Evolutionary conservation across 2,329 filamentous ascomycete species (phyloP).

Genomic region (Pseudocercospora ulei): DNA sequence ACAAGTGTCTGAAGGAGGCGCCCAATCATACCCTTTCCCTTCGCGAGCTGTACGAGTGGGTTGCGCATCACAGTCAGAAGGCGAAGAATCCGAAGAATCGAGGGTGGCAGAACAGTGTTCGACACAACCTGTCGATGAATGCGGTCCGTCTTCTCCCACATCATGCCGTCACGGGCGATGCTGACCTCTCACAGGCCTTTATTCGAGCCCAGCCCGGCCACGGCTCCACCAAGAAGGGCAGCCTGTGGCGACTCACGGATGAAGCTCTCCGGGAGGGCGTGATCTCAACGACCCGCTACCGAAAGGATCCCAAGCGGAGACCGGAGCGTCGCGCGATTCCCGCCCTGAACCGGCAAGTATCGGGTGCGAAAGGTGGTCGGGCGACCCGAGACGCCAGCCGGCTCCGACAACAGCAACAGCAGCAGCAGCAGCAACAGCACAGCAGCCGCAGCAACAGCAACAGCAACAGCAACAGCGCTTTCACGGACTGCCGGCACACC

Average conservation of each 20-base stretch:
- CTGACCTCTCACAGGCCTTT: conserved; percentile 43
- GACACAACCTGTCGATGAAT: conserved; percentile 96
- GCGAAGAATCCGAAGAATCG: conserved; percentile 47
- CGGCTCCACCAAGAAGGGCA: conserved; percentile 52
- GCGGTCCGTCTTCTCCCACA: conserved; percentile 49
- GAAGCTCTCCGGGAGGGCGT: conserved; percentile 63
- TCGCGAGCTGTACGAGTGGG: conserved; percentile 86
- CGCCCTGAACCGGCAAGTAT: conserved; percentile 38
- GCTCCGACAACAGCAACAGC: conserved; percentile 19
- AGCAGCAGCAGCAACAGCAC: too few relatives aligned
- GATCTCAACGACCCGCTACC: conserved; percentile 65
- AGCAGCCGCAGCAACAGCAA: conserved; percentile 21
- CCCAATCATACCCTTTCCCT: conserved; percentile 63
- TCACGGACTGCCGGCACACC: conserved; percentile 5
- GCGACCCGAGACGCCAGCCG: conserved; percentile 34
- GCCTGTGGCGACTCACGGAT: conserved; percentile 65
- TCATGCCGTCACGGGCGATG: neutral
- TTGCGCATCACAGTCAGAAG: conserved; percentile 69
- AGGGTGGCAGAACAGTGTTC: conserved; percentile 92
- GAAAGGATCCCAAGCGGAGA: conserved; percentile 42
- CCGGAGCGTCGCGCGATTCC: conserved; percentile 26
- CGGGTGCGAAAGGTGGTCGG: conserved; percentile 41
- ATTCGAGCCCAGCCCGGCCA: conserved; percentile 42
- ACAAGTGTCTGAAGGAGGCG: conserved; percentile 59
- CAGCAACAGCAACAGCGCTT: conserved; percentile 16